Evolutionary conservation across 306 rosid genomes (phyloP).

Genomic region (Cucumis cinereus): DNA sequence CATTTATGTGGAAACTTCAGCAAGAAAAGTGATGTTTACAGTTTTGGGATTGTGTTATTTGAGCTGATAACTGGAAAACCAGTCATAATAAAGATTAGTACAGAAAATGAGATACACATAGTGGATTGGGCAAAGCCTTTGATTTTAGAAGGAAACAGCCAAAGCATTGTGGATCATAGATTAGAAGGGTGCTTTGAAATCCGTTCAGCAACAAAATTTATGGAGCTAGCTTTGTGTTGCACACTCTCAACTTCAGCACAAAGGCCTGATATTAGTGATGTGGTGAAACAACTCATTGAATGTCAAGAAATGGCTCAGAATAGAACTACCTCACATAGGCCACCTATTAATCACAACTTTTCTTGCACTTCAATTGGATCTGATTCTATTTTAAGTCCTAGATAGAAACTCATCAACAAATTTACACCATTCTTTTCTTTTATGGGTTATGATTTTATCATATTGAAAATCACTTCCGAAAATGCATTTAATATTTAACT

Average conservation of each 20-base stretch:
- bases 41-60: conserved; percentile 17
- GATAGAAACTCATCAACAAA: neutral
- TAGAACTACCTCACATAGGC: neutral
- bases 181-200: neutral
- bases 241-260: neutral
- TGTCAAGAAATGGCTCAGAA: conserved; percentile 10
- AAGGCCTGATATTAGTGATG: conserved; percentile 14
- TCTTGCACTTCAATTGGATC: conserved; percentile 7
- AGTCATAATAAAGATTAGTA: neutral
- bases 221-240: conserved; percentile 14
- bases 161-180: conserved; percentile 14
- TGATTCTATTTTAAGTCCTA: neutral
- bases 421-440: neutral
- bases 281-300: conserved; percentile 5
- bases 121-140: conserved; percentile 11
- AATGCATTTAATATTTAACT: too few species aligned
- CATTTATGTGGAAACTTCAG: neutral
- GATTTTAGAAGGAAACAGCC: neutral
- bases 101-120: conserved; percentile 1
- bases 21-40: conserved; percentile 13
- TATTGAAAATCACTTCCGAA: too few species aligned
- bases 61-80: conserved; percentile 12
- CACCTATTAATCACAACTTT: neutral
- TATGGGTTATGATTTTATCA: too few species aligned
- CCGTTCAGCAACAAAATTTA: conserved; percentile 1